Percentiles rank a stretch among this genome's conserved stretches.
Evolutionary conservation across 1,284 basidiomycete genomes (phyloP).

Genomic region (Gomphus bonarii): DNA sequence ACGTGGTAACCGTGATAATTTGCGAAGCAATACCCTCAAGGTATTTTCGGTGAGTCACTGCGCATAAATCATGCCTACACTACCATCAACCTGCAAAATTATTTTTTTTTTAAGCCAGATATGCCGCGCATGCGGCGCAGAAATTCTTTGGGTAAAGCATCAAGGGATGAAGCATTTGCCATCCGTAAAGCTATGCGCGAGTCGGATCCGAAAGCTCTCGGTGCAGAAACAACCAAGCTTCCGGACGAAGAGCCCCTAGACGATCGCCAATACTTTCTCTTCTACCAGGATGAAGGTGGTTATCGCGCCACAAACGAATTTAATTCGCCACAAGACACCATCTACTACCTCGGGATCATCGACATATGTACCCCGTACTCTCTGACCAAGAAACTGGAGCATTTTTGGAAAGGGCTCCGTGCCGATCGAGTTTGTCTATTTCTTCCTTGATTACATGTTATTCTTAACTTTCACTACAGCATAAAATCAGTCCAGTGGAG

Average conservation of each 20-base stretch:
- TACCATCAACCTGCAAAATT: conserved; percentile 3
- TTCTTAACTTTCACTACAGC: conserved; percentile 34
- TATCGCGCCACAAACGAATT: conserved; percentile 81
- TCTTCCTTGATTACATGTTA: conserved; percentile 2
- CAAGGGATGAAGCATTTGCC: conserved; percentile 63
- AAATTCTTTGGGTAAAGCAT: conserved; percentile 44
- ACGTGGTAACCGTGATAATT: conserved; percentile 84
- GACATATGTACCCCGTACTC: conserved; percentile 92
- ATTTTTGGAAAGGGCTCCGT: conserved; percentile 85
- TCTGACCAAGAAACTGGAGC: conserved; percentile 72
- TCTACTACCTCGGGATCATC: conserved; percentile 94
- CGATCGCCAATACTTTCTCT: conserved; percentile 80
- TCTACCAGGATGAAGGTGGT: conserved; percentile 97
- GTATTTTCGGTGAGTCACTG: conserved; percentile 75
- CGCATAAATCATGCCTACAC: neutral
- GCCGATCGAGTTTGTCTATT: conserved; percentile 66
- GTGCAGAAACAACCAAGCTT: conserved; percentile 47
- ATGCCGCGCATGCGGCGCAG: conserved; percentile 46
- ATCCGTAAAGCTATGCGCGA: conserved; percentile 79
- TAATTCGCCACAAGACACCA: conserved; percentile 65
- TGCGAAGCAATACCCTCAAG: conserved; percentile 81
- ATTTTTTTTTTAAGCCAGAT: conserved; percentile 41
- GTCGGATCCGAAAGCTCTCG: conserved; percentile 72
- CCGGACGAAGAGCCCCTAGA: conserved; percentile 56
- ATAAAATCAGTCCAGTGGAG: conserved; percentile 88